Evolutionary conservation across 805 yeast species (phyloP), one percentile per base, ranked within the genome.

Genomic region (Saccharomycopsis microspora): DNA sequence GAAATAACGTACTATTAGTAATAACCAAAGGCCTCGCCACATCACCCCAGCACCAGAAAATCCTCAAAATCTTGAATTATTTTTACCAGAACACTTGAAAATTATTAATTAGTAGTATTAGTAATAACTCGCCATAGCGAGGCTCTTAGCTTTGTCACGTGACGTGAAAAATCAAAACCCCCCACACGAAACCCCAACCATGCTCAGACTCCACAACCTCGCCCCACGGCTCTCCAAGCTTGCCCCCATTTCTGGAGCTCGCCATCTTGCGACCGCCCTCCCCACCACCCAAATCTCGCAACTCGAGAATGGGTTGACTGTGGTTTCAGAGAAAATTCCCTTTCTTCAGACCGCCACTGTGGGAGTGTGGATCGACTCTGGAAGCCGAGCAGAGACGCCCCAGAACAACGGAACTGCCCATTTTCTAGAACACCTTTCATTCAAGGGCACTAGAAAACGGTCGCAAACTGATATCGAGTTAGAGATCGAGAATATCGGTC

Each of bases 311-410:
- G 99, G 99, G 3, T 66, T 93, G 41, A 90, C 97, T 0, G 96
- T 90, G 38, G 98, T 97, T 47, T 76, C 94, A 42, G 97, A 93
- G 62, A 60, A 72, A 41, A 78, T 85, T 61, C 97, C 97, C 7
- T 81, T 84, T 53, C 81, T 94, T 5, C 74, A 82, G 56, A 88
- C 97, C 41, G 97, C 98, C 52, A 93, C 98, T 1, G 96, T 93
- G 9, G 98, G 97, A 3, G 90, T 93, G 47, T 94, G 96, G 90
- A 88, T 93, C 53, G 96, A 93, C 66, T 96, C 98, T 39, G 99
- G 99, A 3, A 89, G 97, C 3, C 74, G 99, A 53, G 97, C 97
- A 3, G 99, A 93, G 65, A 82, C 79, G 58, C 71, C 71, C 42
- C 78, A 85, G 58, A 74, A 74, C 60, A 88, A 88, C 57, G 99